phyloP scores from a whole-genome alignment of 768 basidiomycete genomes.

The Lactarius indigo region DNA sequence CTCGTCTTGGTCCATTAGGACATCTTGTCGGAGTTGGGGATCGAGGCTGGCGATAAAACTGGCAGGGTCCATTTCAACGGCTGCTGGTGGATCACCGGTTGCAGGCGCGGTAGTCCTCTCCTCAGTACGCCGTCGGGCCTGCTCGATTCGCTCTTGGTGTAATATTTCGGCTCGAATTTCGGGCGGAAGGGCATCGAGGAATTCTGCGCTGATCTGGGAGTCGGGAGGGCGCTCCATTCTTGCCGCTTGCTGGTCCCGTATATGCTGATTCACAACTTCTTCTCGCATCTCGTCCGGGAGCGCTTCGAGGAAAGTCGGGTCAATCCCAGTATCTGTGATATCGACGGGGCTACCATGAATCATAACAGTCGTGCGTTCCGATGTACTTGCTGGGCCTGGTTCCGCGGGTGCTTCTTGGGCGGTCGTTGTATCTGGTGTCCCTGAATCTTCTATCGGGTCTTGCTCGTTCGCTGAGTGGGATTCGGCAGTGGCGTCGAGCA shows the following conservation, averaged over 20 bases:
- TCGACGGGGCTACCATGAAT: constrained; percentile 93
- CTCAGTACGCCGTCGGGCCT: constrained; percentile 50
- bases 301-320: constrained; percentile 96
- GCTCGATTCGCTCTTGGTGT: constrained; percentile 88
- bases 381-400: constrained; percentile 36
- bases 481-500: constrained; percentile 40
- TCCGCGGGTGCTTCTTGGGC: constrained; percentile 26
- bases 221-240: constrained; percentile 70
- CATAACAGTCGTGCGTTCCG: constrained; percentile 76
- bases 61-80: constrained; percentile 74
- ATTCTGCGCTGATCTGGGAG: constrained; percentile 91
- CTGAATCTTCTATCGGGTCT: constrained; percentile 13
- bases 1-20: constrained; percentile 85
- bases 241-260: constrained; percentile 84
- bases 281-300: constrained; percentile 98
- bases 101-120: constrained; percentile 36
- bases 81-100: constrained; percentile 38
- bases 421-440: constrained; percentile 15
- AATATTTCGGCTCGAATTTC: constrained; percentile 97
- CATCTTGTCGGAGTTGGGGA: constrained; percentile 84
- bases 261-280: constrained; percentile 95
- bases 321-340: constrained; percentile 98
- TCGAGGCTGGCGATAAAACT: constrained; percentile 92
- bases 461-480: constrained; percentile 10
- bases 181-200: constrained; percentile 92